Conservation (phyloP, 116 monocot species). For the Trichopus zeylanicus region DNA sequence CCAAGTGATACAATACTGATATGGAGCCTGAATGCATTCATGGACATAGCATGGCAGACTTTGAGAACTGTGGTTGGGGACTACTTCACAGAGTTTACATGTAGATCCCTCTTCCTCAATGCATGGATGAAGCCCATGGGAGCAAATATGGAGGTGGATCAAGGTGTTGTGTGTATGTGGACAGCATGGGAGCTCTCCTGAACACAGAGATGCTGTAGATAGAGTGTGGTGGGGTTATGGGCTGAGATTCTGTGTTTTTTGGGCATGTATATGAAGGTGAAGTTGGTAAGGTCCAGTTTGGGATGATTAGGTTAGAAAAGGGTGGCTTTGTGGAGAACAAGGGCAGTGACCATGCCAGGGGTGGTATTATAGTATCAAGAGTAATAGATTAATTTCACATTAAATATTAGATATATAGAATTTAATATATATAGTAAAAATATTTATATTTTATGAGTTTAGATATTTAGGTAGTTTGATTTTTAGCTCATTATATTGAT, state of each 20-base stretch:
- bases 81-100: conserved; percentile 41
- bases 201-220: conserved; percentile 46
- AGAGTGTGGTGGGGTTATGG: conserved; percentile 18
- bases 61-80: conserved; percentile 26
- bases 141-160: conserved; percentile 11
- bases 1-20: conserved; percentile 28
- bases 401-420: too few relatives aligned
- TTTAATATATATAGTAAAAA: too few relatives aligned
- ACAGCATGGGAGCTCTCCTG: conserved; percentile 30
- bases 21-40: conserved; percentile 33
- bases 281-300: conserved; percentile 39
- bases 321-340: conserved; percentile 36
- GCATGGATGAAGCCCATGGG: conserved; percentile 45
- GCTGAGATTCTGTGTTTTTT: conserved; percentile 23
- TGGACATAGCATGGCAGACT: conserved; percentile 49
- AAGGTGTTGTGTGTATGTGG: conserved; percentile 39
- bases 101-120: conserved; percentile 25
- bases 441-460: too few relatives aligned
- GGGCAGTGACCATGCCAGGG: conserved; percentile 44
- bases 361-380: too few relatives aligned
- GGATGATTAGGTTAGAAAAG: conserved; percentile 25
- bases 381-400: too few relatives aligned
- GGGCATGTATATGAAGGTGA: conserved; percentile 43
- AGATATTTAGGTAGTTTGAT: too few relatives aligned
- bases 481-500: too few relatives aligned